Conservation (phyloP, 2,329 filamentous ascomycete genomes). For the Penicillium thymicola region DNA sequence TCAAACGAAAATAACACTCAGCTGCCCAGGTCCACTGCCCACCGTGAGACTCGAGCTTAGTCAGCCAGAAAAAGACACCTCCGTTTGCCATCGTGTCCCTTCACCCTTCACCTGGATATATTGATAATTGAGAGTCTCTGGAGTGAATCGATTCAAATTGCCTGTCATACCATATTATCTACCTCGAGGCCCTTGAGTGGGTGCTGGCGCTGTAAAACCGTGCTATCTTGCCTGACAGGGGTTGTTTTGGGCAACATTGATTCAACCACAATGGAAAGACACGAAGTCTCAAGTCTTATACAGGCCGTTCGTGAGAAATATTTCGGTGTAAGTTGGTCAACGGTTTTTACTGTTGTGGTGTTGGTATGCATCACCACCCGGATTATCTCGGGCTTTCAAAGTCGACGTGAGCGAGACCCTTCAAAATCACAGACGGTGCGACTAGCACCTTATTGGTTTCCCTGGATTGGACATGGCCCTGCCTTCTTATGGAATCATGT, state of each 20-base stretch:
- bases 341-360: conserved; percentile 27
- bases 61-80: not conserved
- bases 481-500: conserved; percentile 48
- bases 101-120: not conserved
- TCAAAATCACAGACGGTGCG: conserved; percentile 41
- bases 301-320: conserved; percentile 21
- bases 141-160: not conserved
- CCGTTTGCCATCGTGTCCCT: not conserved
- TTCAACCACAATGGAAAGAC: conserved; percentile 15
- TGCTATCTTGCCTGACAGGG: not conserved
- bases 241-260: not conserved
- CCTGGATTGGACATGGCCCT: conserved; percentile 54
- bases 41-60: not conserved
- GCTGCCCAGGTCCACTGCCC: no score
- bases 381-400: conserved; percentile 36
- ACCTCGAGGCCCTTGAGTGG: not conserved
- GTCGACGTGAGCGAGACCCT: conserved; percentile 20
- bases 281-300: conserved; percentile 20
- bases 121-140: not conserved
- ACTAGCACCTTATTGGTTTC: conserved; percentile 58
- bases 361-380: conserved; percentile 39
- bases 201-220: conserved; percentile 1
- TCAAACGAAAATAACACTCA: no score
- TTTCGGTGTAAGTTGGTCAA: conserved; percentile 25
- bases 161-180: no score